phyloP scores from a whole-genome alignment of 2,329 filamentous ascomycete species.

The Stenocarpella maydis region DNA sequence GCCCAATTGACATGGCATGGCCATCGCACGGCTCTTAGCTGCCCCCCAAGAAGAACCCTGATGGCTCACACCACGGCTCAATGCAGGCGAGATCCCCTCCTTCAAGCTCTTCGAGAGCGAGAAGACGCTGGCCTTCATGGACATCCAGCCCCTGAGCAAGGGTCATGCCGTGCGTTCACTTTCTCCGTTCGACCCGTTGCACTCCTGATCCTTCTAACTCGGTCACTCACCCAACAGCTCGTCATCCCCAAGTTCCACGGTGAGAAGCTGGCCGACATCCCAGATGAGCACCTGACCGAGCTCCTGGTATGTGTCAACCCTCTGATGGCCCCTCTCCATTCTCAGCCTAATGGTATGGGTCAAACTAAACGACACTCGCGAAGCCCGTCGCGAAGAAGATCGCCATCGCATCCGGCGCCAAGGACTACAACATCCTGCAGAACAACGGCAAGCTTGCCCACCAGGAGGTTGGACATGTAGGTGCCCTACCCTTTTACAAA shows the following conservation, averaged over 20 bases:
- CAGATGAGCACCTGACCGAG: slow-evolving; percentile 85
- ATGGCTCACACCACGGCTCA: slow-evolving; percentile 32
- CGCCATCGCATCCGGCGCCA: slow-evolving; percentile 75
- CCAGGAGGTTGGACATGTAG: slow-evolving; percentile 90
- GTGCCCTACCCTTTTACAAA: slow-evolving; percentile 42
- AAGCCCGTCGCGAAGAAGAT: slow-evolving; percentile 88
- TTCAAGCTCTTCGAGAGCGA: slow-evolving; percentile 97
- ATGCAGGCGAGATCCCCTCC: slow-evolving; percentile 87
- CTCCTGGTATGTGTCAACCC: slow-evolving; percentile 69
- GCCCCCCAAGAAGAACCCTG: background rate
- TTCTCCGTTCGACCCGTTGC: background rate
- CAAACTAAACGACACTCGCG: background rate
- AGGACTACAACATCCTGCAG: slow-evolving; percentile 92
- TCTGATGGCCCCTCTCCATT: no score
- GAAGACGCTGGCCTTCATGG: slow-evolving; percentile 93
- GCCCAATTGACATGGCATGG: slow-evolving; percentile 9
- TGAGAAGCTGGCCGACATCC: slow-evolving; percentile 89
- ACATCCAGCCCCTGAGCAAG: slow-evolving; percentile 88
- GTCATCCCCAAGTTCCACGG: slow-evolving; percentile 97
- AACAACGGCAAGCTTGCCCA: slow-evolving; percentile 95
- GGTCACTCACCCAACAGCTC: slow-evolving; percentile 64
- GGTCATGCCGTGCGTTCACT: slow-evolving; percentile 80
- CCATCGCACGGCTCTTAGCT: background rate
- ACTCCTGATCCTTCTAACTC: background rate
- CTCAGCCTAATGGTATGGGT: background rate